Evolutionary conservation across 129 eudicot genomes (phyloP), one percentile per base, ranked within the genome.

Genomic region (Escallonia rubra): DNA sequence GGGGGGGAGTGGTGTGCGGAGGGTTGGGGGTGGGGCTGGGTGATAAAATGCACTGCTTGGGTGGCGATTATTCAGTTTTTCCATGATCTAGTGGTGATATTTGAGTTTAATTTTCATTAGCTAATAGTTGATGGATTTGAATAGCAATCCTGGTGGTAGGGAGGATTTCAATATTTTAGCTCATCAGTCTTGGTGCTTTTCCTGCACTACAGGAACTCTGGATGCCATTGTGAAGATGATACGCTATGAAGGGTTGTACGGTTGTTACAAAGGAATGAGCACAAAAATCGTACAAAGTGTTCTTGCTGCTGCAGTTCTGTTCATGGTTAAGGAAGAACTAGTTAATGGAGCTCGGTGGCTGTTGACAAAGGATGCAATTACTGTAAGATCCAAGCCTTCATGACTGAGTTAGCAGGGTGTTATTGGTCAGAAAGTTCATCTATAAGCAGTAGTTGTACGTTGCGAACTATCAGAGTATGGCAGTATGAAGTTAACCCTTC

Each of bases 271-370:
- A 76, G 98, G 98, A 41, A 92, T 92, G 98, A 74, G 87, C 66
- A 93, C 98, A 49, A 93, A 93, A 79, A 86, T 93, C 23, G 91
- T 86, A 50, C 98, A 93, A 64, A 93, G 98, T 64, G 96, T 93
- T 75, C 91, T 93, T 42, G 98, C 98, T 43, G 98, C 98, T 66
- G 98, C 98, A 3, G 87, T 93, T 72, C 61, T 93, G 48, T 93
- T 93, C 77, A 93, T 86, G 98, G 87, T 93, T 8, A 93, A 93
- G 81, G 98, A 93, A 74, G 98, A 89, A 82, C 87, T 93, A 55
- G 96, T 89, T 49, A 82, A 68, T 45, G 92, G 96, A 12, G 87
- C 82, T 66, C 78, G 90, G 47, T 82, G 87, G 95, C 69, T 93
- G 74, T 74, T 93, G 65, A 71, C 85, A 48, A 84, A 78, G 46